Evolutionary conservation across 164 flowering plant species (phyloP).

Genomic region (Magnolia kwangsiensis): DNA sequence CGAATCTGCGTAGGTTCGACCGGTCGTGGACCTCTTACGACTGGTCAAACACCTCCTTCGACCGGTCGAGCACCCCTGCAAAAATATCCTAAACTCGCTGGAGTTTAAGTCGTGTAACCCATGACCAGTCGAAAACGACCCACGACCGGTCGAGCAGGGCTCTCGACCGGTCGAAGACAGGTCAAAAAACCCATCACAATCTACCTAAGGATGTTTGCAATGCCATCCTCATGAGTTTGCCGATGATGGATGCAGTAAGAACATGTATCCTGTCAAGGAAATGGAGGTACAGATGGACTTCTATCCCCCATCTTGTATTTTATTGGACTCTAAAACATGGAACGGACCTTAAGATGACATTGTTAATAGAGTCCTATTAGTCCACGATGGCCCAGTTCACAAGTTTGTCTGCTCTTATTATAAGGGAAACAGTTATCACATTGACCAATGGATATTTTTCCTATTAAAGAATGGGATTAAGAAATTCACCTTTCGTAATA

Average conservation of each 20-base stretch:
- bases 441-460: slow-evolving; percentile 1
- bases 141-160: no score
- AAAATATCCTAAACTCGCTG: no score
- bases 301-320: neutral
- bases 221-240: slow-evolving; percentile 5
- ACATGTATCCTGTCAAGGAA: slow-evolving; percentile 1
- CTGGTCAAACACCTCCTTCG: no score
- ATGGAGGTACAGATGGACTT: neutral
- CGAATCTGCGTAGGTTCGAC: no score
- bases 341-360: neutral
- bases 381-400: neutral
- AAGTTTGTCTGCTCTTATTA: neutral
- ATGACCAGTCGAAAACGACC: no score
- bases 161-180: no score
- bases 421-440: neutral
- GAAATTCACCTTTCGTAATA: neutral
- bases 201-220: no score
- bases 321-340: neutral
- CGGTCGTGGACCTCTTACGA: no score
- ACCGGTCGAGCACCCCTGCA: no score
- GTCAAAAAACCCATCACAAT: no score
- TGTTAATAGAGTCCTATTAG: neutral
- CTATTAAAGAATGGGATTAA: neutral
- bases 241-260: slow-evolving; percentile 6
- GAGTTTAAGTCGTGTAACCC: no score